phyloP scores from a whole-genome alignment of 495 filamentous ascomycete genomes.

The Annulohypoxylon maeteangense region DNA sequence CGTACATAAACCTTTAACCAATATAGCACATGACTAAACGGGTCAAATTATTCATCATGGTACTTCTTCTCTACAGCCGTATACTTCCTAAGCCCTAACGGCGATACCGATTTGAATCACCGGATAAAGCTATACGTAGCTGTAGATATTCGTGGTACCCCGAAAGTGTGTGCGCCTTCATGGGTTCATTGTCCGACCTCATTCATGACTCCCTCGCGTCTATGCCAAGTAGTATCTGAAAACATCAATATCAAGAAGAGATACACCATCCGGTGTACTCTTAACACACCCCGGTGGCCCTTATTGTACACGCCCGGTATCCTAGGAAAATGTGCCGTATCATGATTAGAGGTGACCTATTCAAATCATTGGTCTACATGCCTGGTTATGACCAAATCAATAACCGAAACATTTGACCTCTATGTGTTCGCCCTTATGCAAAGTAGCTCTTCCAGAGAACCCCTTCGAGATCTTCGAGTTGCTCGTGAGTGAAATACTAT shows the following conservation, averaged over 20 bases:
- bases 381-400: background rate
- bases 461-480: slow-evolving; percentile 93
- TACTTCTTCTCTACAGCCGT: background rate
- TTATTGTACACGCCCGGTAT: slow-evolving; percentile 21
- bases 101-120: background rate
- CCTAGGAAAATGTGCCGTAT: slow-evolving; percentile 13
- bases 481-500: slow-evolving; percentile 90
- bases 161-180: background rate
- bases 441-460: slow-evolving; percentile 99
- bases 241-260: background rate
- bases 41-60: background rate
- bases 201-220: slow-evolving; percentile 17
- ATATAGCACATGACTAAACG: too few species aligned
- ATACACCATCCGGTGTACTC: background rate
- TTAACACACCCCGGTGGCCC: background rate
- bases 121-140: background rate
- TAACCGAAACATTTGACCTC: background rate
- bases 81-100: background rate
- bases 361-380: background rate
- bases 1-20: too few species aligned
- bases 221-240: slow-evolving; percentile 26
- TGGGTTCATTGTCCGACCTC: slow-evolving; percentile 18
- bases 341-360: background rate
- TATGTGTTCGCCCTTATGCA: slow-evolving; percentile 62
- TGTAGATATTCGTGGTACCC: background rate